These are phyloP conservation scores for Hemisphaericaspora xylanilytica DNA, from an alignment of 1,139 yeast species.

Conservation along the genomic window DNA sequence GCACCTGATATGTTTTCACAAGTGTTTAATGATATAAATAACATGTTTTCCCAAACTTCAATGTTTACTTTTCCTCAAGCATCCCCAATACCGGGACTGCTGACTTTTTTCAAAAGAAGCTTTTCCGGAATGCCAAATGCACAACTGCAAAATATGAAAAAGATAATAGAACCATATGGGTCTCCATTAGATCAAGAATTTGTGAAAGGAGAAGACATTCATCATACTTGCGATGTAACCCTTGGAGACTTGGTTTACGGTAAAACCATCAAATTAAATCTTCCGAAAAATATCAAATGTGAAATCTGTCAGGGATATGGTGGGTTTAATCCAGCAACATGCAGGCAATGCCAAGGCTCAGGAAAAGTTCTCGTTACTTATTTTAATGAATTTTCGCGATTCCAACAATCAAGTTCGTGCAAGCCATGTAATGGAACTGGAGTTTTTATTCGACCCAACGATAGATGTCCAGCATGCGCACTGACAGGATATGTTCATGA, in stretches of 20 bases:
- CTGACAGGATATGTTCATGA: constrained; percentile 37
- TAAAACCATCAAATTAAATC: constrained; percentile 37
- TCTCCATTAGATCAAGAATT: constrained; percentile 12
- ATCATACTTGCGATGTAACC: constrained; percentile 38
- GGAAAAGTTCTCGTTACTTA: constrained; percentile 36
- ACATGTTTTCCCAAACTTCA: constrained; percentile 25
- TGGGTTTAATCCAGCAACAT: constrained; percentile 33
- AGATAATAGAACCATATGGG: constrained; percentile 23
- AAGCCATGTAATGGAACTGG: constrained; percentile 39
- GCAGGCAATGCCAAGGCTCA: constrained; percentile 37
- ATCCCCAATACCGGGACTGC: constrained; percentile 5
- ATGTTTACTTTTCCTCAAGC: constrained; percentile 9
- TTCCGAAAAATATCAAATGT: constrained; percentile 40
- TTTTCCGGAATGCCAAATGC: neutral
- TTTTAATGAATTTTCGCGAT: constrained; percentile 32
- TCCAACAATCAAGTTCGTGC: constrained; percentile 37
- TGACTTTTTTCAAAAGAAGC: constrained; percentile 4
- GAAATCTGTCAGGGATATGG: constrained; percentile 36
- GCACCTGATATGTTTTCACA: constrained; percentile 37
- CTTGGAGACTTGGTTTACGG: constrained; percentile 40
- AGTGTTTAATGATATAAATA: constrained; percentile 38
- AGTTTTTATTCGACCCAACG: constrained; percentile 19
- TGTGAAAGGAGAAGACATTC: constrained; percentile 37
- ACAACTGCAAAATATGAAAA: constrained; percentile 21
- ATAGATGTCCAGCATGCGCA: constrained; percentile 31